A percentile compares a stretch with the other conserved stretches of the same genome.
phyloP scores from a whole-genome alignment of 192 early-diverging fungal species.

The Backusella morwellensis region DNA sequence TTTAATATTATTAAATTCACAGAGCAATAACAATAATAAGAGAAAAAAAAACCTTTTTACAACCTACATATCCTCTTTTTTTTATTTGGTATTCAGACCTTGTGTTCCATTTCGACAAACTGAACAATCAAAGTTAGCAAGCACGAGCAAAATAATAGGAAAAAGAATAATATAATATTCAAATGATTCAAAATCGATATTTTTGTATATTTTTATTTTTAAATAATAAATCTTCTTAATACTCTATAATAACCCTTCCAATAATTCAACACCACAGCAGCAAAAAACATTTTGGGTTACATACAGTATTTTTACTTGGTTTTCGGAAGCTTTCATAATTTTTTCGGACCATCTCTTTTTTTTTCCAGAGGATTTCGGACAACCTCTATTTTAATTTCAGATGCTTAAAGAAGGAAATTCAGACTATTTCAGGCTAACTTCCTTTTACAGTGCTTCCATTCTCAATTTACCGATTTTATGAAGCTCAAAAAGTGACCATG shows the following conservation, averaged over 20 bases:
- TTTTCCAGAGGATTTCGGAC: background rate
- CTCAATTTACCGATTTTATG: too few species aligned
- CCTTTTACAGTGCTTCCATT: too few species aligned
- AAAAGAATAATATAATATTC: background rate
- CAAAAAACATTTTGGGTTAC: background rate
- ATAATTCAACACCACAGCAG: background rate
- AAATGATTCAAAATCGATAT: background rate
- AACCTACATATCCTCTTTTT: background rate
- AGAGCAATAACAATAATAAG: background rate
- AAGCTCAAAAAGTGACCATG: too few species aligned
- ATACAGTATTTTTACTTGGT: background rate
- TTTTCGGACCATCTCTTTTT: too few species aligned
- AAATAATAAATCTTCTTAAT: background rate
- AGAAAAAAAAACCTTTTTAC: background rate
- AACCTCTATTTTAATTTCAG: too few species aligned
- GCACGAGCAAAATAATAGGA: background rate
- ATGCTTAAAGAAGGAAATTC: too few species aligned
- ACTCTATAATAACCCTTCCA: background rate
- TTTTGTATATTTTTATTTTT: background rate
- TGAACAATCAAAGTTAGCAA: background rate
- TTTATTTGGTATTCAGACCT: conserved; percentile 2
- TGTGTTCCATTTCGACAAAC: background rate
- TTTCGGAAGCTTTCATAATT: too few species aligned
- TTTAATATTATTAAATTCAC: background rate
- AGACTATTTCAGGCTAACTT: too few species aligned